Evolutionary conservation across 495 filamentous ascomycete genomes (phyloP), one percentile per base, ranked within the genome.

Genomic region (Paragyromitra xinjiangensis): DNA sequence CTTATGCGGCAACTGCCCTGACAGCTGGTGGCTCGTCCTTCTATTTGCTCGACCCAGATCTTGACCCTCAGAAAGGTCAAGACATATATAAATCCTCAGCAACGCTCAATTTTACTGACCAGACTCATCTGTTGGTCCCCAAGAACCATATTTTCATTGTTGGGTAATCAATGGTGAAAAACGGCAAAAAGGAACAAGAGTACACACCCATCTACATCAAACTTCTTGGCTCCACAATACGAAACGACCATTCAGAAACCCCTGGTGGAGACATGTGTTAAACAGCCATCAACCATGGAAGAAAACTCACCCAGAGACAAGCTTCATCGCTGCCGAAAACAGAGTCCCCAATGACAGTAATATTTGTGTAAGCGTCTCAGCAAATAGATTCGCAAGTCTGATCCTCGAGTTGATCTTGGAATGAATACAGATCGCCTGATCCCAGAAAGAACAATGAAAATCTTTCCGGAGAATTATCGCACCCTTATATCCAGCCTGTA

Each of bases 281-380:
- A 77, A 77, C 73, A 76, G 53, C 50, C 48, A 59, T 58, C 70
- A 73, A 65, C 70, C 61, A 73, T 65, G 40, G 61, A 65, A 64
- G 19, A 34, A 55, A 73, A 73, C 64, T 26, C 55, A 48, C 42
- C 6, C 5, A 70, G 73, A 62, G 56, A 75, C 72, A 70, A 71
- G 59, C 67, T 65, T 39, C 58, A 64, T 75, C 55, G 26, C 12
- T 69, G 34, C 29, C 44, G 14, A 14, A 39, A 61, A 26, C 11
- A 59, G 26, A 56, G 61, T 14, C 4, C 59, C 29, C 42, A 59
- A 39, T 7, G 7, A 58, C 58, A 40, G 3, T 40, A 69, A 48
- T 69, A 24, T 48, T 64, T 39, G 24, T 50, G 40, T 56, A 37
- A 53, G 19, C 45, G 26, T 63, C 37, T 55, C 29, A 34, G 29